Evolutionary conservation across 2,329 filamentous ascomycete genomes (phyloP), one percentile per base, ranked within the genome.

Genomic region (Alternaria infectoria): DNA sequence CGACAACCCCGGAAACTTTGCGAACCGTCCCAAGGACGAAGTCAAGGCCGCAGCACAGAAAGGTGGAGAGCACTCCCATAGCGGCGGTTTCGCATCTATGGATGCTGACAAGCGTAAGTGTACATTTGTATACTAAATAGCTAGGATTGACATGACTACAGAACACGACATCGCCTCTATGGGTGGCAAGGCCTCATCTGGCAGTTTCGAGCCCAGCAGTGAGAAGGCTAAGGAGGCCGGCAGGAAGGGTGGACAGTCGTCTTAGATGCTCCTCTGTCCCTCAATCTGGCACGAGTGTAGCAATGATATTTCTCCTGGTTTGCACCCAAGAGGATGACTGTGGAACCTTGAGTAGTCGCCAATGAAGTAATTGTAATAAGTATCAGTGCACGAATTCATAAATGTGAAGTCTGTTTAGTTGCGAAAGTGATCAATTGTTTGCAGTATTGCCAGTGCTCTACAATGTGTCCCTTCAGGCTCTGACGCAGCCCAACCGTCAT

Each of bases 111-210:
- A 77, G 63, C 75, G 76, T 68, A 74, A 74, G 25, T 25, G 60
- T 43, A n/a, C 21, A 3, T 44, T 49, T 10, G 21, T 12, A n/a
- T 19, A 32, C 6, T 23, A 36, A 17, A 60, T 12, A 17, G 12
- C 26, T 28, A n/a, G 12, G 6, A 21, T 57, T 64, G n/a, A 67
- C 25, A 54, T 21, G 9, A 51, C 12, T 23, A 19, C 15, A 49
- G 49, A 87, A 86, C 78, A 80, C 19, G 82, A 87, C 2, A 87
- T 88, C 62, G 86, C 86, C 2, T 88, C 86, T 11, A 79, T 81
- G 73, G 86, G 86, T 10, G 86, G 85, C 5, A 79, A 87, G 55
- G 83, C 84, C 0, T 87, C 85, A 0, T 80, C 81, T 36, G 86
- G 86, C 5, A 86, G 82, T 4, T 88, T 88, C 57, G 83, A 87